Evolutionary conservation across 345 rosid genomes (phyloP), one percentile per base, ranked within the genome.

Genomic region (Corymbia maculata): DNA sequence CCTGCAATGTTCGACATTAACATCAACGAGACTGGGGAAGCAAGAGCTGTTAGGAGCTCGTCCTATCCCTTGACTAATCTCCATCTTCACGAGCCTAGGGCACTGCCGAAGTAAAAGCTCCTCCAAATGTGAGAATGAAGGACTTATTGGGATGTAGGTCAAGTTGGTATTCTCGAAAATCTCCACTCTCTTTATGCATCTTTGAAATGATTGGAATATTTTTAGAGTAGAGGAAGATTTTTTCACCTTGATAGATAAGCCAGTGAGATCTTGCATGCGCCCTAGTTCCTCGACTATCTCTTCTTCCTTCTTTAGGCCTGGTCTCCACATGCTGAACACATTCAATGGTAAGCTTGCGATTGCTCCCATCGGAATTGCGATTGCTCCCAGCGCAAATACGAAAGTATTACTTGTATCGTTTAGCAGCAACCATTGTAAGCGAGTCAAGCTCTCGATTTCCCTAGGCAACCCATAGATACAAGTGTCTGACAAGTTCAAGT

Each of bases 71-170:
- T 57, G 13, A 57, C 13, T 9, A 22, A 57, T 57, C 64, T 57
- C 13, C 64, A 57, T 57, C 13, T 57, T 2, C 28, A 9, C 2
- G 0, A 57, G n/a, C 13, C 9, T 24, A 9, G 26, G 28, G 3
- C n/a, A 57, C 9, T 1, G 1, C 1, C 0, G 4, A 22, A 24
- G n/a, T 9, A 0, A 24, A 57, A 57, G n/a, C 13, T 1, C 1
- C n/a, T 57, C n/a, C 24, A 57, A 57, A 57, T 57, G n/a, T 13
- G 5, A 57, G 13, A 9, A 24, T 9, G n/a, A 57, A 28, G 2
- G 0, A 57, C 6, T 57, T 22, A 57, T 9, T 57, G 28, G 13
- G n/a, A 57, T 24, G 64, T 3, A 22, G 1, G 64, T 57, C 64
- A 57, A 24, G n/a, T 57, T 49, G 10, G 3, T 10, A 49, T 49